phyloP scores from a whole-genome alignment of 495 filamentous ascomycete genomes.

The Pseudomonodictys pantanalensis region DNA sequence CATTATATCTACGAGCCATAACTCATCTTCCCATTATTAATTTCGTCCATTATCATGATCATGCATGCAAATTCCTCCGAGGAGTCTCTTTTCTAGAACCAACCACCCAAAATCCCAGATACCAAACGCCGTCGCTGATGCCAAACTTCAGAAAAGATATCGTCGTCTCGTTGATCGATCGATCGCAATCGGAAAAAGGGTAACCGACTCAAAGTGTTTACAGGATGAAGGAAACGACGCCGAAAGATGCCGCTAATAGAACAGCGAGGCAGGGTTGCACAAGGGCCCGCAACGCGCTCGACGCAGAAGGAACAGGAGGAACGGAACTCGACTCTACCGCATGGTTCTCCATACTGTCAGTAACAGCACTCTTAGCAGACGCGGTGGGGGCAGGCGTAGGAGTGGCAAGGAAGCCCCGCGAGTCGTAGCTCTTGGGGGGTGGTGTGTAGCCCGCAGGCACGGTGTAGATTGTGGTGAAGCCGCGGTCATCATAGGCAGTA shows the following conservation, averaged over 20 bases:
- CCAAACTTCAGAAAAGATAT: background rate
- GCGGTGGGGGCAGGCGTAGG: slow-evolving; percentile 9
- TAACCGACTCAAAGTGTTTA: slow-evolving; percentile 20
- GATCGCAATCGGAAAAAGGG: slow-evolving; percentile 1
- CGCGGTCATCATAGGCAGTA: slow-evolving; percentile 45
- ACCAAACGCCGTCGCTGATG: slow-evolving; percentile 23
- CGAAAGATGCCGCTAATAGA: slow-evolving; percentile 27
- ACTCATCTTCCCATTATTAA: slow-evolving; percentile 7
- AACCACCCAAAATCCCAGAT: background rate
- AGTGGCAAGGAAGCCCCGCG: slow-evolving; percentile 46
- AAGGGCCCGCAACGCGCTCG: slow-evolving; percentile 14
- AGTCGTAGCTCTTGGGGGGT: slow-evolving; percentile 41
- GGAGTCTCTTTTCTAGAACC: background rate
- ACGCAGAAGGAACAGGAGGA: slow-evolving; percentile 8
- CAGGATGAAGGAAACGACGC: slow-evolving; percentile 20
- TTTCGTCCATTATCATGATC: slow-evolving; percentile 5
- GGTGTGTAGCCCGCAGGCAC: slow-evolving; percentile 38
- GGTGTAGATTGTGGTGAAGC: slow-evolving; percentile 45
- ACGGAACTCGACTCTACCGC: slow-evolving; percentile 3
- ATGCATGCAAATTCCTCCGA: slow-evolving; percentile 2
- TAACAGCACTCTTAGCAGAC: slow-evolving; percentile 3
- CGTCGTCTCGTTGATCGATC: background rate
- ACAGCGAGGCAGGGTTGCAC: slow-evolving; percentile 9
- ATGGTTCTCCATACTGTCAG: slow-evolving; percentile 29
- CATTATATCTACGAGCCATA: background rate